These are phyloP conservation scores for Fusarium equiseti DNA, from an alignment of 2,329 filamentous ascomycete genomes.

Conservation along the genomic window DNA sequence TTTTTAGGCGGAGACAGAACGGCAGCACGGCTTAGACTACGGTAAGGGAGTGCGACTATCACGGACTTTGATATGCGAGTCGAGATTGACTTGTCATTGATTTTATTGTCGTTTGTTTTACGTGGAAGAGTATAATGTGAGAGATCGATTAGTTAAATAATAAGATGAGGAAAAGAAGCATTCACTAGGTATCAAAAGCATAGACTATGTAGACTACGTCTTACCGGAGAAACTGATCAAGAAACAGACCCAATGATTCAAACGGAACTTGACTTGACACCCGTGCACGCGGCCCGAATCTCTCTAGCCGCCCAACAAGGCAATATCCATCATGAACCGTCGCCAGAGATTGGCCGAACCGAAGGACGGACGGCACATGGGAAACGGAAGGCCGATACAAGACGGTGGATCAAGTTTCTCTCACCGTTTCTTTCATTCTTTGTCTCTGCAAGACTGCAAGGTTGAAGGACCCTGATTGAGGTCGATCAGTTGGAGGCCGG, in stretches of 20 bases:
- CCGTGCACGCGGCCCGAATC: conserved; percentile 45
- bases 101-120: background rate
- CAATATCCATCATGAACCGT: conserved; percentile 2
- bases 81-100: conserved; percentile 2
- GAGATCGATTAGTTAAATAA: background rate
- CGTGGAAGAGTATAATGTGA: background rate
- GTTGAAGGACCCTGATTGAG: background rate
- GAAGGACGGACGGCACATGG: conserved; percentile 24
- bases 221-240: background rate
- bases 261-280: conserved; percentile 31
- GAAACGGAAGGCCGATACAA: conserved; percentile 34
- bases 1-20: conserved; percentile 15
- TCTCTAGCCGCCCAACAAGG: conserved; percentile 35
- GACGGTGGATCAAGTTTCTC: conserved; percentile 27
- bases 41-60: conserved; percentile 45
- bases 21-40: background rate
- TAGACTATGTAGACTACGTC: background rate
- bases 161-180: background rate
- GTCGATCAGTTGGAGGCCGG: conserved; percentile 7
- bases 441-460: background rate
- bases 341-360: conserved; percentile 29
- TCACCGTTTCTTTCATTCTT: conserved; percentile 31
- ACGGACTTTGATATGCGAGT: conserved; percentile 19
- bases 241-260: background rate
- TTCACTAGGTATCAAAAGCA: background rate